These are phyloP conservation scores for Chaetoscypha palmicola DNA, from an alignment of 2,329 filamentous ascomycete genomes.

Conservation along the genomic window DNA sequence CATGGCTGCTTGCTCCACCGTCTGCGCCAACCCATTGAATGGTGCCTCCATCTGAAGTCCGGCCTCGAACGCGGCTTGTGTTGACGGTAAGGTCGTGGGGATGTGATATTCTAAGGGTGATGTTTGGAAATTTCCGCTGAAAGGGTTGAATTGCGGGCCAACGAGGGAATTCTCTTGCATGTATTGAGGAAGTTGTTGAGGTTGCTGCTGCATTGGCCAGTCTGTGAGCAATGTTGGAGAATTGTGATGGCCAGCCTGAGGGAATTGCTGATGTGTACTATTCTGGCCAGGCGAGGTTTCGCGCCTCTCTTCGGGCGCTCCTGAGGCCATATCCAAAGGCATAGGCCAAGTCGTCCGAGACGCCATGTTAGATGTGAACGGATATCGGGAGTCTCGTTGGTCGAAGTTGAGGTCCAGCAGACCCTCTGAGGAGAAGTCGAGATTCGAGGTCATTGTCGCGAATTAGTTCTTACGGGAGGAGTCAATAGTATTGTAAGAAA, in stretches of 20 bases:
- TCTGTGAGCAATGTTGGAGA: slow-evolving; percentile 46
- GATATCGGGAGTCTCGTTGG: slow-evolving; percentile 47
- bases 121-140: slow-evolving; percentile 27
- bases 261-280: slow-evolving; percentile 32
- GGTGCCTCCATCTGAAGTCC: slow-evolving; percentile 53
- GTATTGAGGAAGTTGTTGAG: slow-evolving; percentile 30
- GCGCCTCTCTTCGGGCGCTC: slow-evolving; percentile 27
- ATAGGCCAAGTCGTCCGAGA: slow-evolving; percentile 31
- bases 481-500: slow-evolving; percentile 41
- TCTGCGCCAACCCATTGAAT: slow-evolving; percentile 51
- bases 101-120: slow-evolving; percentile 33
- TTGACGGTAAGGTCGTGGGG: slow-evolving; percentile 35
- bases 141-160: slow-evolving; percentile 28
- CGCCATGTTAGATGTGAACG: slow-evolving; percentile 39
- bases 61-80: slow-evolving; percentile 55
- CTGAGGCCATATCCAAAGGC: slow-evolving; percentile 30
- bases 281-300: slow-evolving; percentile 34
- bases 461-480: slow-evolving; percentile 26
- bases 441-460: slow-evolving; percentile 44
- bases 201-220: slow-evolving; percentile 46
- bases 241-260: slow-evolving; percentile 40
- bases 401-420: slow-evolving; percentile 57
- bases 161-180: slow-evolving; percentile 30
- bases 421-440: slow-evolving; percentile 57
- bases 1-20: slow-evolving; percentile 51